Conservation (phyloP, 2,329 filamentous ascomycete genomes). For the Hirsutella thompsonii region DNA sequence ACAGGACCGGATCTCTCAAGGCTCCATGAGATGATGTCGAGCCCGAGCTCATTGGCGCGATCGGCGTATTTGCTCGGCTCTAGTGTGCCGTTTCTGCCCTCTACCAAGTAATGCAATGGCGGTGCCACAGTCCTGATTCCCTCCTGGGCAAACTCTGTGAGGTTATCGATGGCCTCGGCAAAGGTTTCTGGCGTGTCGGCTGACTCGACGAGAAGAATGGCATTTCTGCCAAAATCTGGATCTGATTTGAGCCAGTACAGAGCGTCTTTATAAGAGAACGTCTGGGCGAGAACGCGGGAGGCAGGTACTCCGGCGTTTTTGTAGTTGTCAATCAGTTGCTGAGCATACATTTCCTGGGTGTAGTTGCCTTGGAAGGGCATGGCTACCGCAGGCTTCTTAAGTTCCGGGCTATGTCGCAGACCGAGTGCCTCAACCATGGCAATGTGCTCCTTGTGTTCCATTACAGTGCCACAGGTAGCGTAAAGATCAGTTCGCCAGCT, state of each 20-base stretch:
- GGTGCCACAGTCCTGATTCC: slow-evolving; percentile 53
- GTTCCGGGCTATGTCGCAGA: slow-evolving; percentile 51
- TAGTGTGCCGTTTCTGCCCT: slow-evolving; percentile 37
- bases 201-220: slow-evolving; percentile 51
- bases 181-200: slow-evolving; percentile 24
- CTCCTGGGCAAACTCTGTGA: slow-evolving; percentile 39
- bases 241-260: slow-evolving; percentile 54
- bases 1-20: slow-evolving; percentile 54
- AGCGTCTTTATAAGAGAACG: slow-evolving; percentile 50
- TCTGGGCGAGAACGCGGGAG: slow-evolving; percentile 47
- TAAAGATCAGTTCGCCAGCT: slow-evolving; percentile 54
- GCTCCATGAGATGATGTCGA: slow-evolving; percentile 56
- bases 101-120: slow-evolving; percentile 48
- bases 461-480: slow-evolving; percentile 47
- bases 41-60: slow-evolving; percentile 43
- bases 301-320: slow-evolving; percentile 37
- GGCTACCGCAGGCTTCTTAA: slow-evolving; percentile 54
- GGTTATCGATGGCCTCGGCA: slow-evolving; percentile 38
- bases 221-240: slow-evolving; percentile 47
- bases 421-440: slow-evolving; percentile 42
- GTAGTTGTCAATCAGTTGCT: slow-evolving; percentile 53
- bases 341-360: slow-evolving; percentile 51
- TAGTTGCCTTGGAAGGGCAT: slow-evolving; percentile 56
- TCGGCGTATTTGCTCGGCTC: slow-evolving; percentile 51
- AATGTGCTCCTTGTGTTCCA: slow-evolving; percentile 51